A percentile compares a stretch with the other conserved stretches of the same genome.
phyloP scores from a whole-genome alignment of 2,329 filamentous ascomycete species.

The Aspergillus chevalieri region DNA sequence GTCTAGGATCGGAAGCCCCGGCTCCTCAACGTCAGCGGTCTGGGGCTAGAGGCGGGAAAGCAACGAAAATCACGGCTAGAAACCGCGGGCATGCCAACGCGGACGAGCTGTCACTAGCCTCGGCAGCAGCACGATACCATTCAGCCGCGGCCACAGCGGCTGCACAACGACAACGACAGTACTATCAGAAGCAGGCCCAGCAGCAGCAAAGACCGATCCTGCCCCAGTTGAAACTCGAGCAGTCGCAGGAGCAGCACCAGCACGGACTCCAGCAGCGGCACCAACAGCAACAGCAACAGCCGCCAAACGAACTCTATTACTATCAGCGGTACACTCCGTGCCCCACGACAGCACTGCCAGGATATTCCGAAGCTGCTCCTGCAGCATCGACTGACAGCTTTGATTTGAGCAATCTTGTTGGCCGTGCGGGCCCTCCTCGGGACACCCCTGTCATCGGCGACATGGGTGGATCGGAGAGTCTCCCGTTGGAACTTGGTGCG shows the following conservation, averaged over 20 bases:
- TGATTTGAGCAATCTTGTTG: constrained; percentile 21
- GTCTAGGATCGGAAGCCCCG: constrained; percentile 30
- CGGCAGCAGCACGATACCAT: neutral
- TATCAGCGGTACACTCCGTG: constrained; percentile 12
- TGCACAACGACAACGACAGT: neutral
- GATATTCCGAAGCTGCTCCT: constrained; percentile 7
- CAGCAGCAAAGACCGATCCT: no score
- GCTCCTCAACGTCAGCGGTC: constrained; percentile 36
- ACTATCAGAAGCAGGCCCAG: no score
- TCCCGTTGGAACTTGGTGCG: constrained; percentile 7
- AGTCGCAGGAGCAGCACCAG: neutral
- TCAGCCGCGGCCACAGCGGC: constrained; percentile 1
- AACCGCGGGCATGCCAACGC: constrained; percentile 17
- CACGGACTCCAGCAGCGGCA: constrained; percentile 1
- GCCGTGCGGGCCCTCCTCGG: constrained; percentile 21
- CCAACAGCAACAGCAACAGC: constrained; percentile 5
- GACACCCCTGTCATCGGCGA: constrained; percentile 23
- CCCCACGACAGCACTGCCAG: constrained; percentile 7
- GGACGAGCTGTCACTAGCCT: constrained; percentile 16
- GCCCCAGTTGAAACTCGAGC: no score
- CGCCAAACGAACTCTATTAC: neutral
- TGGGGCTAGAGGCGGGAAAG: constrained; percentile 37
- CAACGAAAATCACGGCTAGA: constrained; percentile 31
- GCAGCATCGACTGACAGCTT: constrained; percentile 13
- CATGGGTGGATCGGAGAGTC: constrained; percentile 5